Evolutionary conservation across 2,329 filamentous ascomycete genomes (phyloP).

Genomic region (Penicillium sp.): DNA sequence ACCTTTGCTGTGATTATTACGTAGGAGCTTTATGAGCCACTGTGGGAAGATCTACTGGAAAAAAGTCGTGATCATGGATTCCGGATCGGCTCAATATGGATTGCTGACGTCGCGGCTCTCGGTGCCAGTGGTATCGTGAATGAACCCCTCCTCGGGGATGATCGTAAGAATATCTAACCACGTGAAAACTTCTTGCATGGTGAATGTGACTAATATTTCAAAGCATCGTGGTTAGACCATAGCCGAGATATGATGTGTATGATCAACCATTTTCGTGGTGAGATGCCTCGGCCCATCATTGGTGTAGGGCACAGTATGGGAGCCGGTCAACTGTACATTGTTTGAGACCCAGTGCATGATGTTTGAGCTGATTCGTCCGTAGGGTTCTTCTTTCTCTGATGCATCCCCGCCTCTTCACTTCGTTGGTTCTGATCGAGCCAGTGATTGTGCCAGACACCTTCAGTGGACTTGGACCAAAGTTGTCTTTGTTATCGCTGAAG

Average conservation of each 20-base stretch:
- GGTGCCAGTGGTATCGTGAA: conserved; percentile 6
- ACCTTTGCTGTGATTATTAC: background rate
- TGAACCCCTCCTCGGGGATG: conserved; percentile 3
- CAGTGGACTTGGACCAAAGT: conserved; percentile 1
- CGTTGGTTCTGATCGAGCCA: background rate
- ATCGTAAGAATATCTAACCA: background rate
- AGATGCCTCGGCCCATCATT: conserved; percentile 7
- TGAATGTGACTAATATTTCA: background rate
- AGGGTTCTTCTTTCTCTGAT: conserved; percentile 1
- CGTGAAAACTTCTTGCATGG: too few relatives aligned
- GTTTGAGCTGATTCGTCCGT: background rate
- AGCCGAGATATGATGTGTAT: conserved; percentile 8
- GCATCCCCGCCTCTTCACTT: conserved; percentile 8
- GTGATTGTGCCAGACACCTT: conserved; percentile 6
- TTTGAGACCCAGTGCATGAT: background rate
- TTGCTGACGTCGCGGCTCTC: conserved; percentile 3
- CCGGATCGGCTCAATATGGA: conserved; percentile 2
- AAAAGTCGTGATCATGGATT: background rate
- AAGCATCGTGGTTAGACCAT: conserved; percentile 62
- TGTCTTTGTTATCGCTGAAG: conserved; percentile 7
- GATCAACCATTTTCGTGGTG: conserved; percentile 3
- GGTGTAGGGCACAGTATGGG: conserved; percentile 46
- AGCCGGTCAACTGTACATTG: conserved; percentile 3
- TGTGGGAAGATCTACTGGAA: conserved; percentile 5
- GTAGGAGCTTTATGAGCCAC: conserved; percentile 7